Conservation (phyloP, 1,284 basidiomycete species). For the Polyporus tsugae region DNA sequence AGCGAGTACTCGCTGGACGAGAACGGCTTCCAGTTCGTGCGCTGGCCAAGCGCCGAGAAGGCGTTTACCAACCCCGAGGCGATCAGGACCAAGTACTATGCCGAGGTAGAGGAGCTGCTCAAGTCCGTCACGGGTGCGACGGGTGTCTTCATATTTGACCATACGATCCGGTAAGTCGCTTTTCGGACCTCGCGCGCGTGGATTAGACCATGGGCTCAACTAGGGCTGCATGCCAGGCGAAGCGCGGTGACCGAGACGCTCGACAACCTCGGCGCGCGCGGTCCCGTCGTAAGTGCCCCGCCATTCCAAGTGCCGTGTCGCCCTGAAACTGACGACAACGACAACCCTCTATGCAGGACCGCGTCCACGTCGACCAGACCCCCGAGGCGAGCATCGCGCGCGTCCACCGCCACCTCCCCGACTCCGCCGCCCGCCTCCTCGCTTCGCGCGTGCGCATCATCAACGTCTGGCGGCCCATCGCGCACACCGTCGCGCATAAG, state of each 20-base stretch:
- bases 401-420: conserved; percentile 53
- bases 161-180: conserved; percentile 35
- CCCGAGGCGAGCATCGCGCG: conserved; percentile 53
- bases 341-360: conserved; percentile 31
- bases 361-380: conserved; percentile 67
- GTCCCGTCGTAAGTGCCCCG: conserved; percentile 43
- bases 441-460: conserved; percentile 60
- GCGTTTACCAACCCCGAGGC: conserved; percentile 48
- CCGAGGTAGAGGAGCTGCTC: conserved; percentile 48
- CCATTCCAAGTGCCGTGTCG: background rate
- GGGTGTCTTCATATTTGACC: conserved; percentile 50
- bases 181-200: background rate
- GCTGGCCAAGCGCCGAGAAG: conserved; percentile 45
- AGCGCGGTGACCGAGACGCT: conserved; percentile 12
- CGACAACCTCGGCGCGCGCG: conserved; percentile 28
- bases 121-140: conserved; percentile 48
- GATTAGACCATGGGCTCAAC: conserved; percentile 15
- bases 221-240: conserved; percentile 20
- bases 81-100: conserved; percentile 46
- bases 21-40: conserved; percentile 52
- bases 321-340: background rate
- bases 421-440: conserved; percentile 53
- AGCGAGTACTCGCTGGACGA: conserved; percentile 45
- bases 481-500: conserved; percentile 50
- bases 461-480: conserved; percentile 63